phyloP scores from a whole-genome alignment of 2,329 filamentous ascomycete genomes.

The Hypoxylon sp. region DNA sequence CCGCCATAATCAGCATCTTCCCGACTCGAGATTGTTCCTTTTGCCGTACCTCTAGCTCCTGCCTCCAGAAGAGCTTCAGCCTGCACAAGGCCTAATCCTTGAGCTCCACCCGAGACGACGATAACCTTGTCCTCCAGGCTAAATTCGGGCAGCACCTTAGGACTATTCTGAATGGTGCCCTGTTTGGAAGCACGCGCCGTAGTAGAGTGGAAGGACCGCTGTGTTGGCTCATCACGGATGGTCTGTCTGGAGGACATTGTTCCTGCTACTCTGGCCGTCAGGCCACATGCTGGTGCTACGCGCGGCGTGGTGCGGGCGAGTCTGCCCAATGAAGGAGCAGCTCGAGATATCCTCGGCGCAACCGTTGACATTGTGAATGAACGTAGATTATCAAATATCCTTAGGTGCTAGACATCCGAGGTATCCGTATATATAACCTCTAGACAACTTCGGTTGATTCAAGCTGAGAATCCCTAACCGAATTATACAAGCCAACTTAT shows the following conservation, averaged over 20 bases:
- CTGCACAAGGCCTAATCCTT: conserved; percentile 83
- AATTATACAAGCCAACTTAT: conserved; percentile 22
- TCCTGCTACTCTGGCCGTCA: conserved; percentile 31
- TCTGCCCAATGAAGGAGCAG: conserved; percentile 40
- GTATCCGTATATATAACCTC: conserved; percentile 15
- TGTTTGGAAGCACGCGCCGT: conserved; percentile 25
- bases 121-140: conserved; percentile 80
- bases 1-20: conserved; percentile 8
- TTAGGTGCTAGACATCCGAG: background rate
- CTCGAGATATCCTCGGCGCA: conserved; percentile 43
- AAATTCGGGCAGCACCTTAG: conserved; percentile 75
- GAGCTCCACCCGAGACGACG: conserved; percentile 81
- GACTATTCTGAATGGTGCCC: conserved; percentile 20
- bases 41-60: conserved; percentile 72
- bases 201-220: conserved; percentile 37
- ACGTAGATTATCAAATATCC: conserved; percentile 10
- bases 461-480: conserved; percentile 12
- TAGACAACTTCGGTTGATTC: background rate
- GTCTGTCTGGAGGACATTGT: conserved; percentile 18
- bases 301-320: conserved; percentile 42
- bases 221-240: conserved; percentile 22
- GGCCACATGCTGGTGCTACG: conserved; percentile 26
- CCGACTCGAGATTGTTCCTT: background rate
- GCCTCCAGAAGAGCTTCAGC: conserved; percentile 85
- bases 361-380: conserved; percentile 45